A percentile compares a stretch with the other conserved stretches of the same genome.
Conservation (phyloP, 2,329 filamentous ascomycete genomes). For the Fusarium camptoceras region DNA sequence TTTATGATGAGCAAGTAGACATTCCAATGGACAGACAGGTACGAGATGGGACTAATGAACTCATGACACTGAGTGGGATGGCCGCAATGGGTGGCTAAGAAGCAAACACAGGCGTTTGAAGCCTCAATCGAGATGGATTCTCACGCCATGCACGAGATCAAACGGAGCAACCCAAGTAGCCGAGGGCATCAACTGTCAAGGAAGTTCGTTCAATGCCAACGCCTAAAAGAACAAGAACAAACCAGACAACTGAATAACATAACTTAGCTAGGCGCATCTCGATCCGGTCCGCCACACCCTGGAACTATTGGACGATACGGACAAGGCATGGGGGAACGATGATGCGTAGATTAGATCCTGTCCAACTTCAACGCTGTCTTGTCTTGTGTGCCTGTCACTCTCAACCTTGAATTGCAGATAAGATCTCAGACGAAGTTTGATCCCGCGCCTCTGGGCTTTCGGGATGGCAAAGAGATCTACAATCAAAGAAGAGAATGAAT, state of each 20-base stretch:
- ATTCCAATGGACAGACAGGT: slow-evolving; percentile 19
- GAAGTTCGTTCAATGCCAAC: neutral
- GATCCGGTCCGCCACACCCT: slow-evolving; percentile 39
- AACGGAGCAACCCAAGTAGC: neutral
- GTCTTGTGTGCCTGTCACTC: slow-evolving; percentile 1
- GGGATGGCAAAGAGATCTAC: slow-evolving; percentile 13
- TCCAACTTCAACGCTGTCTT: slow-evolving; percentile 10
- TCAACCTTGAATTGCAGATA: neutral
- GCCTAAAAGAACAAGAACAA: neutral
- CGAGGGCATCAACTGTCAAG: slow-evolving; percentile 2
- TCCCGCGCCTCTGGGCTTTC: neutral
- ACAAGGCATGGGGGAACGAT: slow-evolving; percentile 30
- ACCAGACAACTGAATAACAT: neutral
- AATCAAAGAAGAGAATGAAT: neutral
- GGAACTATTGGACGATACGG: slow-evolving; percentile 22
- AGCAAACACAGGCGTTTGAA: slow-evolving; percentile 3
- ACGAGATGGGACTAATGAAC: neutral
- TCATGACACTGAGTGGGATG: neutral
- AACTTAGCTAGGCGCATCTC: slow-evolving; percentile 28
- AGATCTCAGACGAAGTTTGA: slow-evolving; percentile 9
- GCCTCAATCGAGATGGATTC: slow-evolving; percentile 3
- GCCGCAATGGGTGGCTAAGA: slow-evolving; percentile 1
- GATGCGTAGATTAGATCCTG: slow-evolving; percentile 41
- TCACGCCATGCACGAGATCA: neutral
- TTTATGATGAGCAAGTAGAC: neutral